A percentile compares a stretch with the other conserved stretches of the same genome.
These are phyloP conservation scores for Mycosphaerella sp. DNA, from an alignment of 2,329 filamentous ascomycete genomes.

Conservation along the genomic window DNA sequence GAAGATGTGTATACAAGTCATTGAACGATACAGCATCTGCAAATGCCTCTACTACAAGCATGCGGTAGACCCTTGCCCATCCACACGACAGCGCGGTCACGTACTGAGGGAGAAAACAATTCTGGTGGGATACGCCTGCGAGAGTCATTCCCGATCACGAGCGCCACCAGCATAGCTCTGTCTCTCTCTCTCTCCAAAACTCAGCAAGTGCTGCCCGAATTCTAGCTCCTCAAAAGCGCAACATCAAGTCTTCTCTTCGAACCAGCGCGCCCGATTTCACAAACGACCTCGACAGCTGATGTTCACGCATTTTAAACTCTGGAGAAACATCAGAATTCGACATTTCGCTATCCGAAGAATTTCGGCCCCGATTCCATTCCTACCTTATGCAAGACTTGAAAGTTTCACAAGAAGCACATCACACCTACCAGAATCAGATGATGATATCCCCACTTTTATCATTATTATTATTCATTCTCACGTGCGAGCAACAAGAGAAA, in stretches of 20 bases:
- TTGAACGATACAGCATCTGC: constrained; percentile 82
- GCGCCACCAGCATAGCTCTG: neutral
- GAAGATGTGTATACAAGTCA: constrained; percentile 78
- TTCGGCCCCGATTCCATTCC: too few species aligned
- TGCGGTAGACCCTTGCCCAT: constrained; percentile 72
- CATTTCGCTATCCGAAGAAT: too few species aligned
- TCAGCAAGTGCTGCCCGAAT: constrained; percentile 17
- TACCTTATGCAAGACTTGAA: too few species aligned
- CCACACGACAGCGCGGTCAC: constrained; percentile 69
- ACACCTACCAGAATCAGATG: too few species aligned
- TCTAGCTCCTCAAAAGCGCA: constrained; percentile 24
- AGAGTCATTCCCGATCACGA: constrained; percentile 17
- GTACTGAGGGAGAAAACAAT: constrained; percentile 66
- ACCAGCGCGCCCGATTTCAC: constrained; percentile 3
- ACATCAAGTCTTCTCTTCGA: neutral
- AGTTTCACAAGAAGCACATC: too few species aligned
- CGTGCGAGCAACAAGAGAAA: too few species aligned
- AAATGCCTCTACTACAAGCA: constrained; percentile 84
- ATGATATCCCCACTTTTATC: too few species aligned
- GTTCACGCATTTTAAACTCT: too few species aligned
- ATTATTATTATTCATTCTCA: too few species aligned
- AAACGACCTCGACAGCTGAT: too few species aligned
- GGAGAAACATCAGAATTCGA: too few species aligned
- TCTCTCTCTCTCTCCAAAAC: neutral
- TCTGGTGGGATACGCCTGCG: constrained; percentile 74